Conservation (phyloP, 495 filamentous ascomycete genomes). For the Podospora fimiseda region DNA sequence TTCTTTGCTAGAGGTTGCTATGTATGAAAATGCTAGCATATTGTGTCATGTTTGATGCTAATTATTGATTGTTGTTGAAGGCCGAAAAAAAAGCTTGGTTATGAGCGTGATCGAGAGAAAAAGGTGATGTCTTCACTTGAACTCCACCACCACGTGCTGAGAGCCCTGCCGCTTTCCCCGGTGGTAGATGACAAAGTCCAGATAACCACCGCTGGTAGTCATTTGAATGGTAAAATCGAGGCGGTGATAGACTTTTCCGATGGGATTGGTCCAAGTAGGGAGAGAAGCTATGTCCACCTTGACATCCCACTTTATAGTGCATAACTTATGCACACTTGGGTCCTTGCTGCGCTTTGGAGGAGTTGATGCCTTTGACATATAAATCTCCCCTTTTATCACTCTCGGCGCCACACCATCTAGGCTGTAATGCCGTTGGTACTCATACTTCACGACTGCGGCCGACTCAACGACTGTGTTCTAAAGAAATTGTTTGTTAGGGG, state of each 20-base stretch:
- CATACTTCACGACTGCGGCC: no score
- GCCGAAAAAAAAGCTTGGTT: no score
- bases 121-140: neutral
- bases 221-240: constrained; percentile 5
- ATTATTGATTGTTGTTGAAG: no score
- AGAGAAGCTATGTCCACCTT: neutral
- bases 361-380: neutral
- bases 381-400: no score
- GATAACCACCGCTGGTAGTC: neutral
- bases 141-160: constrained; percentile 7
- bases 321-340: neutral
- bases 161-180: constrained; percentile 10
- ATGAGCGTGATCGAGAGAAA: no score
- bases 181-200: constrained; percentile 6
- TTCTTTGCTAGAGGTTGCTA: no score
- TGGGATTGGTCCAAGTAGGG: constrained; percentile 4
- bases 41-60: no score
- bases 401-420: no score
- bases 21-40: no score
- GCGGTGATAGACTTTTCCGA: constrained; percentile 6
- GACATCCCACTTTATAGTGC: constrained; percentile 1
- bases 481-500: no score
- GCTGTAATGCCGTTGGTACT: no score
- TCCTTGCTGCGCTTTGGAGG: neutral
- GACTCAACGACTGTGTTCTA: no score